Conservation (phyloP, 768 basidiomycete species). For the Termitomyces sp. region DNA sequence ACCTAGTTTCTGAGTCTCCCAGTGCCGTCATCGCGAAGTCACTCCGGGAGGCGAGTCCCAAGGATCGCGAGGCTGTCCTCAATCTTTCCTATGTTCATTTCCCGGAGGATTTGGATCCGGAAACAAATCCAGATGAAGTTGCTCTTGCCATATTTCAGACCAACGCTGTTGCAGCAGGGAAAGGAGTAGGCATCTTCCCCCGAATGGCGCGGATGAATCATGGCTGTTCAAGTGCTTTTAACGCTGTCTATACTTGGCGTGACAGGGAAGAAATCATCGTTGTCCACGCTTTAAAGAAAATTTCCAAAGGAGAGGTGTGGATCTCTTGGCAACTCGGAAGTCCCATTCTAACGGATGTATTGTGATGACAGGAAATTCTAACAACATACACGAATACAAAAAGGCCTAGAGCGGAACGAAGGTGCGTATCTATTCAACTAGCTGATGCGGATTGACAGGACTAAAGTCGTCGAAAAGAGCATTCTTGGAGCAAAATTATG, state of each 20-base stretch:
- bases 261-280: conserved; percentile 44
- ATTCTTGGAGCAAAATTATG: conserved; percentile 48
- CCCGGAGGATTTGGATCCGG: conserved; percentile 36
- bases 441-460: not conserved
- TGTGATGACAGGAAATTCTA: conserved; percentile 47
- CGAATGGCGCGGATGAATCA: conserved; percentile 65
- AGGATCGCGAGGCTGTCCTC: conserved; percentile 39
- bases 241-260: conserved; percentile 61
- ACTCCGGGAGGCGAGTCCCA: conserved; percentile 28
- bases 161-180: conserved; percentile 57
- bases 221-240: conserved; percentile 65
- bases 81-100: conserved; percentile 57
- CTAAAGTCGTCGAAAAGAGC: conserved; percentile 30
- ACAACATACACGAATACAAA: conserved; percentile 62
- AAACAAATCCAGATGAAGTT: conserved; percentile 36
- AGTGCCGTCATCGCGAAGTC: conserved; percentile 34
- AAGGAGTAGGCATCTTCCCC: conserved; percentile 61
- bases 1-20: conserved; percentile 44
- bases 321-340: not conserved
- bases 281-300: conserved; percentile 55
- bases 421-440: conserved; percentile 29
- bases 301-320: conserved; percentile 47
- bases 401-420: conserved; percentile 46
- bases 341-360: not conserved
- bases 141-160: conserved; percentile 66